A percentile compares a stretch with the other conserved stretches of the same genome.
These are phyloP conservation scores for Hydnum rufescens DNA, from an alignment of 768 basidiomycete species.

Conservation along the genomic window DNA sequence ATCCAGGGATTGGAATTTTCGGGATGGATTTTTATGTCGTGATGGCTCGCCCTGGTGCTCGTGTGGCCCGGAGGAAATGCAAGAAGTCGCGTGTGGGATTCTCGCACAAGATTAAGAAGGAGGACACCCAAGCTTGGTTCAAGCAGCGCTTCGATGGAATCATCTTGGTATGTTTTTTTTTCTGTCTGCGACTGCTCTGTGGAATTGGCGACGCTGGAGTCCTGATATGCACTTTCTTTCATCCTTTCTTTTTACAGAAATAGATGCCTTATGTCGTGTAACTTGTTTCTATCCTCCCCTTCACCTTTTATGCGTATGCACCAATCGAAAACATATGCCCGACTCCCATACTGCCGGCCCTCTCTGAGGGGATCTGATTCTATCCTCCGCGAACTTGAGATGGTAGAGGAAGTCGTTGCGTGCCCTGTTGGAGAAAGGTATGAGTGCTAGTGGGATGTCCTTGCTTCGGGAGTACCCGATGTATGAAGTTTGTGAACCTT, in stretches of 20 bases:
- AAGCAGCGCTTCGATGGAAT: slow-evolving; percentile 98
- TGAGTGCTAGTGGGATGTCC: no score
- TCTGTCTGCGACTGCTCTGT: not conserved
- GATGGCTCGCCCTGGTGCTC: slow-evolving; percentile 88
- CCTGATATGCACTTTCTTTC: not conserved
- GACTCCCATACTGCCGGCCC: no score
- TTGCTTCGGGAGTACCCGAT: no score
- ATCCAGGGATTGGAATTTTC: slow-evolving; percentile 96
- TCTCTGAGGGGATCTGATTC: no score
- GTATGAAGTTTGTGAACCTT: no score
- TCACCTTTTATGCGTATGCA: not conserved
- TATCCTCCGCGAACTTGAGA: no score
- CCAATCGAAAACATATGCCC: no score
- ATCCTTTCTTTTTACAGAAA: no score
- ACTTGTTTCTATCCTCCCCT: not conserved
- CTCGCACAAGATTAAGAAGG: slow-evolving; percentile 80
- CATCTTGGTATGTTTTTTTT: slow-evolving; percentile 45
- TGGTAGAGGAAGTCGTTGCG: no score
- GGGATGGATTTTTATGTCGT: slow-evolving; percentile 99
- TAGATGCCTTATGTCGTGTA: not conserved
- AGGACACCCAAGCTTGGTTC: slow-evolving; percentile 97
- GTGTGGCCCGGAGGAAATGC: slow-evolving; percentile 80
- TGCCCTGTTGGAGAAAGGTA: no score
- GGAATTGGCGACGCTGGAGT: not conserved
- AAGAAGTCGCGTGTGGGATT: slow-evolving; percentile 74